Base-by-base conservation (phyloP, 352 stramenopile genomes). In the Pythium aristosporum region DNA sequence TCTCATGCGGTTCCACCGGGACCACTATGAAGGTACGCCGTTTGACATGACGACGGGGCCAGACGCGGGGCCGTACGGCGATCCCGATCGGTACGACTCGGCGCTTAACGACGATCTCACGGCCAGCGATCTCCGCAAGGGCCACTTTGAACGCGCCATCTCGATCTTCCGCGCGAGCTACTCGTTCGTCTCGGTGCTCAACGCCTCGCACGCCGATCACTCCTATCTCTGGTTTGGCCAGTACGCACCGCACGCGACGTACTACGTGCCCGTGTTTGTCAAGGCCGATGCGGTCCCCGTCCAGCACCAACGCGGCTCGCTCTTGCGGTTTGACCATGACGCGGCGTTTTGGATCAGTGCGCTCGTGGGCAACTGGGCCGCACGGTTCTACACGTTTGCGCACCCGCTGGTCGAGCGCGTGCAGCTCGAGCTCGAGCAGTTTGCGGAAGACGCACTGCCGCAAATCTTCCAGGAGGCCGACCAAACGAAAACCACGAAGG, bases 141-240 rank as follows among this genome's bases (percentile, higher is more conserved):
- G 90, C 12, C 74, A 89, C 56, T 96, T 96, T 61, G 92, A 98
- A 66, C 88, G 95, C 23, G 78, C 90, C 1, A 98, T 98, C 69
- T 98, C 92, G 3, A 89, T 98, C 36, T 98, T 97, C 72, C 88
- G 92, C 21, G 90, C 92, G 11, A 92, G 78, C 28, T 98, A 98
- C 81, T 92, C 82, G 50, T 93, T 92, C 60, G 80, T 95, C 21
- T 86, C 84, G 6, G 75, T 92, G 28, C 48, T 87, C 42, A 74
- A 95, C 57, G 68, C 76, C 1, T 48, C 68, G 28, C 86, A 91
- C 49, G 21, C 71, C 7, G 80, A 92, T 73, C 77, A 86, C 23
- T 80, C 77, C 2, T 84, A 81, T 60, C 56, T 95, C 15, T 95
- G 86, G 86, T 96, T 97, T 65, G 89, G 89, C 15, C 91, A 96